Evolutionary conservation across 768 basidiomycete genomes (phyloP), one percentile per base, ranked within the genome.

Genomic region (Mycena capillaripes): DNA sequence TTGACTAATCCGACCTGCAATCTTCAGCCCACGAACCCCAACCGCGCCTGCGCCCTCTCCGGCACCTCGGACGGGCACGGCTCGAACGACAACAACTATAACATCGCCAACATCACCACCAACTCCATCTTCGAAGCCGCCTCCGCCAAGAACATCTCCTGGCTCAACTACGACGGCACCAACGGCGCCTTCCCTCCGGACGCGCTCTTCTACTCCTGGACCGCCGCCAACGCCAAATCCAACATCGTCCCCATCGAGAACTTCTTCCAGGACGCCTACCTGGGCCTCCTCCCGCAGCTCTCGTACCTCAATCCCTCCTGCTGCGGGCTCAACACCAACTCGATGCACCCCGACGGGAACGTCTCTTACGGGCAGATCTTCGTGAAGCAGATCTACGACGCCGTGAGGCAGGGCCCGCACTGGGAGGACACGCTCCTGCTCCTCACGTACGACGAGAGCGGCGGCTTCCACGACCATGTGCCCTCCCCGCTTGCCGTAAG

Each of bases 391-490:
- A 69, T 82, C 38, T 79, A 79, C 74, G 79, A 82, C 25, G 80
- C 81, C n/a, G 56, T 82, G 38, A 71, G 81, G 25, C 69, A 75
- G 40, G 71, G 75, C 14, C 78, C 79, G 5, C 78, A 79, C 46
- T 82, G 81, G 81, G 44, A 71, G 11, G 71, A 80, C 57, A 82
- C 78, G 2, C 71, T 82, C 46, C 73, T 81, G 64, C 30, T 82
- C 65, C n/a, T 82, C 72, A 80, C 79, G 53, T 81, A 78, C 72
- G 81, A 82, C 58, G 81, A 82, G 64, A 73, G 73, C 57, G 81
- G 81, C 42, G 81, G 81, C 4, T 82, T 81, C 75, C 75, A 73
- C 53, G 81, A 82, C 67, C 81, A 81, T 75, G 81, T 82, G 53
- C 72, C 80, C 9, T 77, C 81, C 10, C 81, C 81, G 17, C 71